These are phyloP conservation scores for Aureoboletus auriporus DNA, from an alignment of 768 basidiomycete genomes.

Conservation along the genomic window DNA sequence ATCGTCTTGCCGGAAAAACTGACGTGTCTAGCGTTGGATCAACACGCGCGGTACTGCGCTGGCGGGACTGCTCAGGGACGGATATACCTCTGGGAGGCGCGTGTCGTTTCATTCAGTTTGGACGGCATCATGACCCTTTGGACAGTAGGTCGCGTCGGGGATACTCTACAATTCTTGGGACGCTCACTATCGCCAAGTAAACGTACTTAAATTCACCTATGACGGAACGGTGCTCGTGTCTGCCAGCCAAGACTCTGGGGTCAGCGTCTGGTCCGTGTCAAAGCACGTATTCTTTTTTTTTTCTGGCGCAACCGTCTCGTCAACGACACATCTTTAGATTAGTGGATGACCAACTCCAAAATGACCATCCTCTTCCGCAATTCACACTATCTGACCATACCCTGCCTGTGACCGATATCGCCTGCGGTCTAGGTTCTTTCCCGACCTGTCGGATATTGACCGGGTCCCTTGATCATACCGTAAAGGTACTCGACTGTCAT, in stretches of 20 bases:
- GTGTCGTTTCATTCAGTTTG: constrained; percentile 24
- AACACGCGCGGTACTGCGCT: constrained; percentile 71
- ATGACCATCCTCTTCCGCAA: constrained; percentile 71
- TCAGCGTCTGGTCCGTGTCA: constrained; percentile 85
- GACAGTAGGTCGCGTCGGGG: constrained; percentile 81
- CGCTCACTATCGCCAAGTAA: constrained; percentile 91
- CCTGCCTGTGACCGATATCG: constrained; percentile 78
- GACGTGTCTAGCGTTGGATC: constrained; percentile 73
- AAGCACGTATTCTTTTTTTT: constrained; percentile 49
- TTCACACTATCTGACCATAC: constrained; percentile 89
- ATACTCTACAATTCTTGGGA: constrained; percentile 89
- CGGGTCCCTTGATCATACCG: constrained; percentile 82
- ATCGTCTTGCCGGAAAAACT: constrained; percentile 89
- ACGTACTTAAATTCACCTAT: constrained; percentile 74
- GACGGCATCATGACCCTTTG: constrained; percentile 13
- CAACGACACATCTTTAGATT: constrained; percentile 44
- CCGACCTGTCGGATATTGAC: constrained; percentile 76
- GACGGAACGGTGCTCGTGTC: constrained; percentile 80
- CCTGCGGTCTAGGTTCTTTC: constrained; percentile 76
- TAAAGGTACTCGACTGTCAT: constrained; percentile 58
- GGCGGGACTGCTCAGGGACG: constrained; percentile 87
- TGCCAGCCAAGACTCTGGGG: constrained; percentile 86
- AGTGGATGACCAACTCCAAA: constrained; percentile 69
- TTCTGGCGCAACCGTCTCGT: constrained; percentile 2
- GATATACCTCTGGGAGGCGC: constrained; percentile 94